Evolutionary conservation across 768 basidiomycete genomes (phyloP).

Genomic region (Leccinum disarticulatum): DNA sequence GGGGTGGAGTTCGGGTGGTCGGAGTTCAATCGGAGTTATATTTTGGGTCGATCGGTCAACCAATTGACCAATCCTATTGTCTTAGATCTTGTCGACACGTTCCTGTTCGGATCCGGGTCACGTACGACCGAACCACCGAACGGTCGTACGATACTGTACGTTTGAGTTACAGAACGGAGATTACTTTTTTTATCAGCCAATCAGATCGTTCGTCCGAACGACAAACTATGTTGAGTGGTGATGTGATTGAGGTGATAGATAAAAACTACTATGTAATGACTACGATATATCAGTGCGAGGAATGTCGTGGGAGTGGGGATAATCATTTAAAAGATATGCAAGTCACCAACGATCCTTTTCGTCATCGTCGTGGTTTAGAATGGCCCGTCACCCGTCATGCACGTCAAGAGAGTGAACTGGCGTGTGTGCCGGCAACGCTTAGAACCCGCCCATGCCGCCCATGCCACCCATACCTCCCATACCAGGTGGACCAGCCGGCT

Average conservation of each 20-base stretch:
- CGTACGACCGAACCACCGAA: background rate
- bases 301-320: constrained; percentile 7
- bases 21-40: background rate
- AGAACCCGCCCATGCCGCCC: constrained; percentile 55
- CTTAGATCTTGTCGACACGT: background rate
- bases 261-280: constrained; percentile 12
- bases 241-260: constrained; percentile 17
- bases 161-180: background rate
- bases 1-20: background rate
- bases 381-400: background rate
- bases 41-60: background rate
- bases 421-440: constrained; percentile 10
- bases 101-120: background rate
- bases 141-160: background rate
- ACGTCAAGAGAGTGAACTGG: background rate
- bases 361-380: background rate
- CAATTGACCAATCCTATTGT: background rate
- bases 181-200: background rate
- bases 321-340: constrained; percentile 10
- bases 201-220: background rate
- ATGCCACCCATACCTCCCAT: constrained; percentile 67
- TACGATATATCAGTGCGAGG: constrained; percentile 16
- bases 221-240: constrained; percentile 20
- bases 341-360: constrained; percentile 5
- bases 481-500: constrained; percentile 51